phyloP scores from a whole-genome alignment of 495 filamentous ascomycete genomes.

The Bacidia gigantensis region DNA sequence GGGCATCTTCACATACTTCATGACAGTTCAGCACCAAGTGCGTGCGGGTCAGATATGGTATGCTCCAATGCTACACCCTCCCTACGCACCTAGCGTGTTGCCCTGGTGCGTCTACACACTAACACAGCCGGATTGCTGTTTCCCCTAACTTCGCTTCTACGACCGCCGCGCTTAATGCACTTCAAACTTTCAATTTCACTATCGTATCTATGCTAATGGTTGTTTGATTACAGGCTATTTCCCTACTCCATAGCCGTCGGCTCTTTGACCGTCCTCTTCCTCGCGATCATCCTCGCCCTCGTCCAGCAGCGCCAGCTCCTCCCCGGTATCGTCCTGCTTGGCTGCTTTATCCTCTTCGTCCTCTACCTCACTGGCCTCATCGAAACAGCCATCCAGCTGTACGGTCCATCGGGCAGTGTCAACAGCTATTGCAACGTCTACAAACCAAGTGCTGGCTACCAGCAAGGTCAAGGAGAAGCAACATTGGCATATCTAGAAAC shows the following conservation, averaged over 20 bases:
- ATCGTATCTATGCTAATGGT: background rate
- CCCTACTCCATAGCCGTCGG: slow-evolving; percentile 73
- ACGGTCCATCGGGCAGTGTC: slow-evolving; percentile 61
- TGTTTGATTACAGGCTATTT: slow-evolving; percentile 56
- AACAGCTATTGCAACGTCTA: slow-evolving; percentile 67
- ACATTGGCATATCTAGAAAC: slow-evolving; percentile 78
- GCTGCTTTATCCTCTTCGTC: slow-evolving; percentile 85
- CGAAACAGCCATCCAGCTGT: slow-evolving; percentile 79
- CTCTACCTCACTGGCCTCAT: slow-evolving; percentile 88
- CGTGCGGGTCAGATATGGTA: slow-evolving; percentile 71
- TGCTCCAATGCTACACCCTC: slow-evolving; percentile 18
- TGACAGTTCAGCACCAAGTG: slow-evolving; percentile 61
- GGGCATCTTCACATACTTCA: slow-evolving; percentile 77
- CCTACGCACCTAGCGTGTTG: background rate
- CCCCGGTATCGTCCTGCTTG: slow-evolving; percentile 78
- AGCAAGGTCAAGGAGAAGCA: slow-evolving; percentile 32
- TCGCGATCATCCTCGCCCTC: slow-evolving; percentile 55
- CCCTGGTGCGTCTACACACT: slow-evolving; percentile 3
- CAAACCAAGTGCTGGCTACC: slow-evolving; percentile 41
- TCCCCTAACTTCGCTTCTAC: background rate
- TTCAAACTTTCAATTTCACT: background rate
- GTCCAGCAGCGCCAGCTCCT: slow-evolving; percentile 68
- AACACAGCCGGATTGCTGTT: background rate
- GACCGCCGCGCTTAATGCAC: background rate
- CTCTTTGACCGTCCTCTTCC: slow-evolving; percentile 58